These are phyloP conservation scores for Apiospora koreana DNA, from an alignment of 2,329 filamentous ascomycete species.

Conservation along the genomic window DNA sequence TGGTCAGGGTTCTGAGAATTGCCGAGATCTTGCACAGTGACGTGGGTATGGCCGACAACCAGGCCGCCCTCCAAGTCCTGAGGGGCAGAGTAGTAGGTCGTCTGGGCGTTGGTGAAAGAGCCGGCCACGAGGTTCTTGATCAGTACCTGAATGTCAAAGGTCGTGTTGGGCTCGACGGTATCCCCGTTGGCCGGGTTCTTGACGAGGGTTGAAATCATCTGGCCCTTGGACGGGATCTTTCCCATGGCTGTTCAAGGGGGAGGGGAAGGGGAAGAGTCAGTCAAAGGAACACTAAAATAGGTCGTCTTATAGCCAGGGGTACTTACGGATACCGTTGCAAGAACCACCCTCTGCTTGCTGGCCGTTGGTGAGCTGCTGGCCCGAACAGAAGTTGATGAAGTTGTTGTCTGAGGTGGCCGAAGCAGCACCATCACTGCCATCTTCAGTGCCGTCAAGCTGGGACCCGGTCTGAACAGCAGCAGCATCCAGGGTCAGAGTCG, in stretches of 20 bases:
- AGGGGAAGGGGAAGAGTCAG: conserved; percentile 22
- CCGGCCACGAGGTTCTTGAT: conserved; percentile 55
- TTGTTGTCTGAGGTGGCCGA: conserved; percentile 58
- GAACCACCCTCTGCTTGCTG: conserved; percentile 58
- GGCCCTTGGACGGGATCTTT: conserved; percentile 52
- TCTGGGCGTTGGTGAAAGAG: conserved; percentile 59
- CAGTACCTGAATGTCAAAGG: conserved; percentile 55
- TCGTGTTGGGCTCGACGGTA: conserved; percentile 44
- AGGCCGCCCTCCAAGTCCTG: conserved; percentile 52
- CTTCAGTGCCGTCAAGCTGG: conserved; percentile 33
- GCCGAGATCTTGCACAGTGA: conserved; percentile 59
- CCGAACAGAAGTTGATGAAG: conserved; percentile 64
- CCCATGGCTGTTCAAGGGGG: conserved; percentile 50
- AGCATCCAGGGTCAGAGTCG: conserved; percentile 36
- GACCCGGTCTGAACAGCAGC: conserved; percentile 53
- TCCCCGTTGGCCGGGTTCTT: conserved; percentile 53
- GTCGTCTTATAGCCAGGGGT: neutral
- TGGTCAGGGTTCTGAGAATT: conserved; percentile 47
- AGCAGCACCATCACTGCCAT: conserved; percentile 53
- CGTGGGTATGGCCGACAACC: conserved; percentile 60
- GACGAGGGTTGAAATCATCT: conserved; percentile 61
- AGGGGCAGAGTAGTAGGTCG: conserved; percentile 62
- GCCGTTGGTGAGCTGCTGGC: conserved; percentile 59
- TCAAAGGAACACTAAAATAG: neutral
- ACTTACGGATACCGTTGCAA: conserved; percentile 63